Conservation (phyloP, 495 filamentous ascomycete genomes). For the Hypoxylon lenormandii region DNA sequence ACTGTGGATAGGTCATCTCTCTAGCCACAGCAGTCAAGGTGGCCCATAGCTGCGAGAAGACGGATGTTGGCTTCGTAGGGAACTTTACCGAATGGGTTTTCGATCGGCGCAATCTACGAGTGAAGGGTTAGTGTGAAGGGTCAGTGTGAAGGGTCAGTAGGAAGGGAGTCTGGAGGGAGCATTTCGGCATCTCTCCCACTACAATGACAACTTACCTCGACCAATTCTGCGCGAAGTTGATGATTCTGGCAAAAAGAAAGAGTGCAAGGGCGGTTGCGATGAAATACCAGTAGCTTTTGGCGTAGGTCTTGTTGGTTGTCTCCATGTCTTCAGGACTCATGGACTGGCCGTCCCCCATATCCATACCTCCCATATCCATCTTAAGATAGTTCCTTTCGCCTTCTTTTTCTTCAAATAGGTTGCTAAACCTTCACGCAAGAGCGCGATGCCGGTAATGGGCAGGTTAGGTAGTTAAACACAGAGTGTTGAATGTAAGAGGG, state of each 20-base stretch:
- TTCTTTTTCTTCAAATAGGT: background rate
- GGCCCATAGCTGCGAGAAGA: constrained; percentile 68
- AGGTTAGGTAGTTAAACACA: constrained; percentile 9
- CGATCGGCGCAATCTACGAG: constrained; percentile 55
- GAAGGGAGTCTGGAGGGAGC: background rate
- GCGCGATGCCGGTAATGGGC: background rate
- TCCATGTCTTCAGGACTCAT: constrained; percentile 54
- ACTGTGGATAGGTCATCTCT: constrained; percentile 74
- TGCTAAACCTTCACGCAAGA: background rate
- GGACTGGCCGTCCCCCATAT: constrained; percentile 1
- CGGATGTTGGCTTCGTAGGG: constrained; percentile 74
- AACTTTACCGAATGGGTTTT: constrained; percentile 56
- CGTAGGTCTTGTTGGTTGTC: constrained; percentile 56
- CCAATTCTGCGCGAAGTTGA: constrained; percentile 55
- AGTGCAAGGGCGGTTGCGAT: constrained; percentile 57
- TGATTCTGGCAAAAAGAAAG: constrained; percentile 51
- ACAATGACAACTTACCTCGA: constrained; percentile 48
- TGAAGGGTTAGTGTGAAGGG: constrained; percentile 21
- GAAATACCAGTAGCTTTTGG: constrained; percentile 65
- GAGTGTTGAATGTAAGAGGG: background rate
- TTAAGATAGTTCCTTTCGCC: constrained; percentile 12
- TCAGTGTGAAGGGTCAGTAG: constrained; percentile 27
- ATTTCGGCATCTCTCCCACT: background rate
- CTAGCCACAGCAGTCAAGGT: constrained; percentile 75
- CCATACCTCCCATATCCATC: constrained; percentile 51